Evolutionary conservation across 805 yeast species (phyloP).

Genomic region (Wickerhamiella hasegawae): DNA sequence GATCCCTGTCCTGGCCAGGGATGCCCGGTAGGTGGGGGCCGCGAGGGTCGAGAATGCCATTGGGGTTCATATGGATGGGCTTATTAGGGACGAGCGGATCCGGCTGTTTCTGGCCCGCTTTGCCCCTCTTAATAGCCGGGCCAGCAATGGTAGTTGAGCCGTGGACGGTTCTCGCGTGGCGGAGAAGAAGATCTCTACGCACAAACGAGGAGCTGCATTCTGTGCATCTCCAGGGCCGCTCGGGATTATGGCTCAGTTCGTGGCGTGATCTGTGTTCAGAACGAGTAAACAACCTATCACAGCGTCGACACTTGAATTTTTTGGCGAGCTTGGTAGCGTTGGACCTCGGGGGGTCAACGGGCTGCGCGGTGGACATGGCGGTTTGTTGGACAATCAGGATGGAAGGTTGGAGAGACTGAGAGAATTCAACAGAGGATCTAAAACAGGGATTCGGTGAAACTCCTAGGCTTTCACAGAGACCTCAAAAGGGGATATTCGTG

Average conservation of each 20-base stretch:
- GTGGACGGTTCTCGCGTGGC: conserved; percentile 72
- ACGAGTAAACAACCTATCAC: conserved; percentile 67
- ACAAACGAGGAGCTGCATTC: conserved; percentile 61
- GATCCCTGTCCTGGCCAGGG: not conserved
- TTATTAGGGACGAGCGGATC: not conserved
- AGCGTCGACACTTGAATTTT: conserved; percentile 61
- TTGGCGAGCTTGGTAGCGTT: conserved; percentile 29
- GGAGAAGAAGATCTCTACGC: conserved; percentile 55
- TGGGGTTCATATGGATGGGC: conserved; percentile 1
- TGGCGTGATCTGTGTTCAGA: conserved; percentile 67
- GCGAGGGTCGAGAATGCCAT: conserved; percentile 2
- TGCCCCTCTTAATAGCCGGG: not conserved
- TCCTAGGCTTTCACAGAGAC: no score
- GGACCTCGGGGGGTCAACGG: no score
- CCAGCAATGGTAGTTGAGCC: conserved; percentile 4
- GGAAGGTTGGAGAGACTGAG: no score
- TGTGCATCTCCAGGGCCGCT: conserved; percentile 61
- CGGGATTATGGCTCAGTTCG: conserved; percentile 66
- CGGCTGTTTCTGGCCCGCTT: not conserved
- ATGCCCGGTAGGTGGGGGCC: not conserved
- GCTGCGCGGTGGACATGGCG: no score
- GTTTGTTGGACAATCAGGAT: no score
- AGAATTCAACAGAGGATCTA: no score
- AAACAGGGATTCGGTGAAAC: no score
- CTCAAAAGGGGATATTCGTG: no score